Conservation (phyloP, 441 rosid species). For the Populus hybrid region DNA sequence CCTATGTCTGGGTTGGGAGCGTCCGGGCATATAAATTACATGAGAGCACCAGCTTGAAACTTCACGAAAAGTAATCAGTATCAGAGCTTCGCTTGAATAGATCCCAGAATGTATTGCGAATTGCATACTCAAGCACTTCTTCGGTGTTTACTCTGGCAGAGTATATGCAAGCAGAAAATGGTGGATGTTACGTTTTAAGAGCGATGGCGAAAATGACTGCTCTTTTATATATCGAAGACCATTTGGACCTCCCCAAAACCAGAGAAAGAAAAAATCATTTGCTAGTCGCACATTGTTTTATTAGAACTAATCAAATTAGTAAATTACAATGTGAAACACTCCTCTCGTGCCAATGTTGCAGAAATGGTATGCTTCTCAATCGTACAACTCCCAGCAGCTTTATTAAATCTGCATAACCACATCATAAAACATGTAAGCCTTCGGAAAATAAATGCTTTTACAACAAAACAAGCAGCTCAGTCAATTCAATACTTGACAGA, state of each 20-base stretch:
- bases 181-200: not conserved
- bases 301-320: not conserved
- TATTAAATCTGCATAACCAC: not conserved
- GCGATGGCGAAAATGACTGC: not conserved
- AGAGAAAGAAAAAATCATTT: too few relatives aligned
- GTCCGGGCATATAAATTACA: not conserved
- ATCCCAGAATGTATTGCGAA: not conserved
- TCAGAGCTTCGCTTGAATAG: not conserved
- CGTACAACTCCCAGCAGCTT: not conserved
- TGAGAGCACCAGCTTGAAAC: too few relatives aligned
- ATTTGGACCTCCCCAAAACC: not conserved
- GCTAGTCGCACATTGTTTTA: not conserved
- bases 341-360: too few relatives aligned
- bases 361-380: not conserved
- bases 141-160: not conserved
- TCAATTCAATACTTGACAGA: too few relatives aligned
- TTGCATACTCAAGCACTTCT: not conserved
- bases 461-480: not conserved
- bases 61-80: too few relatives aligned
- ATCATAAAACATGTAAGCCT: not conserved
- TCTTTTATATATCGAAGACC: not conserved
- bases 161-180: not conserved
- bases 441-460: not conserved
- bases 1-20: too few relatives aligned
- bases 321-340: not conserved